phyloP scores from a whole-genome alignment of 2,329 filamentous ascomycete species.

The Aurifilum marmelostoma region DNA sequence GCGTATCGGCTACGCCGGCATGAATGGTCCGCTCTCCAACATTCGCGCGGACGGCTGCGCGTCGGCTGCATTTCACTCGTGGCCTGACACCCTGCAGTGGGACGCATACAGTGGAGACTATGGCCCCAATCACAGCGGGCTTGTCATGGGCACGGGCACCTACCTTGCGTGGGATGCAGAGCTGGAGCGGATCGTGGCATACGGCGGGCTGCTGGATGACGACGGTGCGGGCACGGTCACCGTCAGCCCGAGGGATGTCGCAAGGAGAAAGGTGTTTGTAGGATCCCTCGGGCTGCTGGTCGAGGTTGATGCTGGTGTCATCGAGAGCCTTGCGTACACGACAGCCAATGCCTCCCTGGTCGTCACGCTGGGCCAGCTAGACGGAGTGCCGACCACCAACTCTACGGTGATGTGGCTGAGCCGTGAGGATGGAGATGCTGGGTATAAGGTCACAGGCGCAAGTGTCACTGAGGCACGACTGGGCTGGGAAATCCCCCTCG shows the following conservation, averaged over 20 bases:
- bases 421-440: conserved; percentile 36
- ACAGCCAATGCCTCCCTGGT: conserved; percentile 33
- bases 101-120: conserved; percentile 62
- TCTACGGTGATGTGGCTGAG: conserved; percentile 41
- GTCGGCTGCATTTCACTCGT: conserved; percentile 60
- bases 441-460: conserved; percentile 34
- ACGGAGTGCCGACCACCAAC: conserved; percentile 35
- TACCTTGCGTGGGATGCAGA: conserved; percentile 51
- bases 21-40: conserved; percentile 56
- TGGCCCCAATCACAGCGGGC: conserved; percentile 56
- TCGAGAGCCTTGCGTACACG: conserved; percentile 43
- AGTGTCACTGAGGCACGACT: conserved; percentile 32
- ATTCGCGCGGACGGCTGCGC: conserved; percentile 59
- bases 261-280: conserved; percentile 52
- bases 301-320: conserved; percentile 47
- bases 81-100: conserved; percentile 58
- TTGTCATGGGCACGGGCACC: conserved; percentile 52
- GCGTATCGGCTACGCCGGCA: conserved; percentile 58
- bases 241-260: conserved; percentile 49
- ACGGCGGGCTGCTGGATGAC: conserved; percentile 48
- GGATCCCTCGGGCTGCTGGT: conserved; percentile 48
- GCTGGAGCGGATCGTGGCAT: conserved; percentile 50
- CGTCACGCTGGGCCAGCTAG: conserved; percentile 38
- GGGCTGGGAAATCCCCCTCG: conserved; percentile 38
- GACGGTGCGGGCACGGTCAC: conserved; percentile 32